These are phyloP conservation scores for Scheffersomyces spartinae DNA, from an alignment of 805 yeast species.

Conservation along the genomic window DNA sequence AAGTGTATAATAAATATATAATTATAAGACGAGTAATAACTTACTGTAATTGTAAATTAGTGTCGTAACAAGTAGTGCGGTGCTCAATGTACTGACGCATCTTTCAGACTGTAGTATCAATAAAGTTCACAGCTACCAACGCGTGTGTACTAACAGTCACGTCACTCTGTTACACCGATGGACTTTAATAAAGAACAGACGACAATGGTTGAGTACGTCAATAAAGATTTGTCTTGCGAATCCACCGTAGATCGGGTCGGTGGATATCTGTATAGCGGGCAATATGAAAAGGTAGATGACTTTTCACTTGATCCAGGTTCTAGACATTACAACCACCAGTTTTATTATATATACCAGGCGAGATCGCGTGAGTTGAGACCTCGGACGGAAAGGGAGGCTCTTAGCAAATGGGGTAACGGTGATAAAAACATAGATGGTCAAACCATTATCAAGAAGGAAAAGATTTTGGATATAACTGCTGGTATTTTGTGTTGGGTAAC, in stretches of 20 bases:
- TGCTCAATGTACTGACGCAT: not conserved
- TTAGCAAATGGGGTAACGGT: slow-evolving; percentile 29
- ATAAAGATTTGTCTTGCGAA: not conserved
- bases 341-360: slow-evolving; percentile 31
- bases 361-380: slow-evolving; percentile 18
- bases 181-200: not conserved
- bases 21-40: slow-evolving; percentile 1
- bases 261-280: not conserved
- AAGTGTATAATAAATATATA: slow-evolving; percentile 3
- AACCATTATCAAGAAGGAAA: slow-evolving; percentile 21
- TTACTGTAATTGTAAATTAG: not conserved
- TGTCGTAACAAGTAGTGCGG: not conserved
- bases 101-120: not conserved
- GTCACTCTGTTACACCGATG: not conserved
- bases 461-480: slow-evolving; percentile 50
- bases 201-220: slow-evolving; percentile 1
- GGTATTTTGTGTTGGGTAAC: slow-evolving; percentile 67
- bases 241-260: not conserved
- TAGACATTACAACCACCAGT: slow-evolving; percentile 26
- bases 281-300: slow-evolving; percentile 7
- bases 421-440: slow-evolving; percentile 20
- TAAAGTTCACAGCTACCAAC: not conserved
- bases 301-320: slow-evolving; percentile 10
- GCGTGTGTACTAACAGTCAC: not conserved
- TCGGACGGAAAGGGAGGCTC: slow-evolving; percentile 21